A percentile compares a stretch with the other conserved stretches of the same genome.
Evolutionary conservation across 2,329 filamentous ascomycete genomes (phyloP).

Genomic region (Penicillium rolfsii): DNA sequence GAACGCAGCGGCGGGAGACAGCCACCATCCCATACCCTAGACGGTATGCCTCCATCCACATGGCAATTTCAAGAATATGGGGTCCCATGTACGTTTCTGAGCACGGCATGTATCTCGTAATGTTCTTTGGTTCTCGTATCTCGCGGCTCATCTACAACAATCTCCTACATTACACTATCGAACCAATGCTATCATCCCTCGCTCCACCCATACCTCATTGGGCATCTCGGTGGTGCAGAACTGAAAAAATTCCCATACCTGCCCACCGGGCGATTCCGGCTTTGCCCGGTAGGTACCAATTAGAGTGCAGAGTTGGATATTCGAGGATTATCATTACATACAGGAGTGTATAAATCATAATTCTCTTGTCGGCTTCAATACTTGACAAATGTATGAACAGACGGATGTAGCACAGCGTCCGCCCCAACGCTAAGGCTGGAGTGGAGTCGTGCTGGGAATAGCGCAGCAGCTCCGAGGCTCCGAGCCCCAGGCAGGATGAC

Average conservation of each 20-base stretch:
- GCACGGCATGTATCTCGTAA: neutral
- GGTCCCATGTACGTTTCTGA: neutral
- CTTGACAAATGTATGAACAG: neutral
- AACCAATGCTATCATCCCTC: neutral
- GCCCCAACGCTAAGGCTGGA: constrained; percentile 16
- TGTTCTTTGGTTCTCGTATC: neutral
- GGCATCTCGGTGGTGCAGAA: constrained; percentile 29
- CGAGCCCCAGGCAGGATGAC: constrained; percentile 29
- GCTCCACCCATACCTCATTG: constrained; percentile 14
- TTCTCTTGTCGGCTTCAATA: neutral
- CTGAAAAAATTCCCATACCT: constrained; percentile 19
- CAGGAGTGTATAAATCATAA: neutral
- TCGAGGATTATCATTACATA: neutral
- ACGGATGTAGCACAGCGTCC: neutral
- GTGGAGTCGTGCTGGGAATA: constrained; percentile 11
- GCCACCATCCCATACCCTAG: neutral
- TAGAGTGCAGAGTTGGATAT: neutral
- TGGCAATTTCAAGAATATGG: neutral
- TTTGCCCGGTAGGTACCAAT: neutral
- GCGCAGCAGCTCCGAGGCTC: constrained; percentile 26
- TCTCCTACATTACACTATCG: neutral
- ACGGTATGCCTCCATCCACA: neutral
- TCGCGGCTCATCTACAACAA: neutral
- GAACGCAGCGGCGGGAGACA: constrained; percentile 1
- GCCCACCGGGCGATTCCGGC: constrained; percentile 7